phyloP scores from a whole-genome alignment of 805 yeast genomes.

The Hanseniaspora valbyensis region DNA sequence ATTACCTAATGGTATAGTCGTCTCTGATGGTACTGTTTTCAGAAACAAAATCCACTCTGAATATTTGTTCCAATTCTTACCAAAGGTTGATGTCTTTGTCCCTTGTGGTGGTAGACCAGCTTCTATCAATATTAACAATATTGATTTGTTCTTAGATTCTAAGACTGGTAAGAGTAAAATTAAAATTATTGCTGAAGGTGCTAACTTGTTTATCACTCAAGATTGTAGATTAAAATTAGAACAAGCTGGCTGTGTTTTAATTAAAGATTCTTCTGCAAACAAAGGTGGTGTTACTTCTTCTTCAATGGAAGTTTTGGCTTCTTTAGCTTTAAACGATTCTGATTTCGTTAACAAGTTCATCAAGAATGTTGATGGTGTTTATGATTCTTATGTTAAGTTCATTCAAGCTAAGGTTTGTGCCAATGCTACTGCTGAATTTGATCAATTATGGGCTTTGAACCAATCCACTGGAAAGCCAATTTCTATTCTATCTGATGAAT shows the following conservation, averaged over 20 bases:
- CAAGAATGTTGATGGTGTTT: conserved; percentile 40
- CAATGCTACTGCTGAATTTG: conserved; percentile 79
- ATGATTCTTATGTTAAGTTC: conserved; percentile 69
- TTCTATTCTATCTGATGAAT: conserved; percentile 63
- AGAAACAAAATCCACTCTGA: conserved; percentile 83
- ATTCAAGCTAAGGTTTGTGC: conserved; percentile 65
- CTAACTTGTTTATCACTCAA: conserved; percentile 89
- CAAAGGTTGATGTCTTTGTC: conserved; percentile 70
- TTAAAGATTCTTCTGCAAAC: conserved; percentile 94
- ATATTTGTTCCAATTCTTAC: conserved; percentile 47
- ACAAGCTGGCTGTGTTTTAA: conserved; percentile 71
- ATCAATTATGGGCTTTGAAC: conserved; percentile 72
- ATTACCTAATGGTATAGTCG: conserved; percentile 63
- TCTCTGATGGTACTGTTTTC: conserved; percentile 78
- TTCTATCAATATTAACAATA: conserved; percentile 81
- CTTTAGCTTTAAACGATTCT: conserved; percentile 78
- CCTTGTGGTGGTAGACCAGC: conserved; percentile 99
- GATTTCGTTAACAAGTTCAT: conserved; percentile 67
- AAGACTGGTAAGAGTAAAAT: conserved; percentile 66
- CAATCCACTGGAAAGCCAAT: conserved; percentile 50
- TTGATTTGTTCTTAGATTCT: conserved; percentile 55
- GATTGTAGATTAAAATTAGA: conserved; percentile 81
- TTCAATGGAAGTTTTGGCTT: conserved; percentile 87
- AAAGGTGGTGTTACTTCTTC: conserved; percentile 99
- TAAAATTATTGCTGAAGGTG: conserved; percentile 93